These are phyloP conservation scores for Zopfochytrium polystomum DNA, from an alignment of 371 early-diverging fungal genomes.

Conservation along the genomic window DNA sequence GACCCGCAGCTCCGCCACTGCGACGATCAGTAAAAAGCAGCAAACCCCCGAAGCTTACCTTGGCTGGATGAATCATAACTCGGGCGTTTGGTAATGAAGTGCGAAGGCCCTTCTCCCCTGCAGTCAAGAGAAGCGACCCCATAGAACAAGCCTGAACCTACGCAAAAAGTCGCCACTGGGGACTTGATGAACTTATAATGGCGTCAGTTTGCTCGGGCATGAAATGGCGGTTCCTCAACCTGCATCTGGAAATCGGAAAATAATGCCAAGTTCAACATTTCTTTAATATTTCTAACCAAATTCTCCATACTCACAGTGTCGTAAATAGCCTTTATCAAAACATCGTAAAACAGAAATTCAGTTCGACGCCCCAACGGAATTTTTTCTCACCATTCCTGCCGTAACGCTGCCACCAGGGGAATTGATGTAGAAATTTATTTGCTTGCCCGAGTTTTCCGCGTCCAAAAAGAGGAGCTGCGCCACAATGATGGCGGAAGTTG, in stretches of 20 bases:
- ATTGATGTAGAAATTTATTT: slow-evolving; percentile 92
- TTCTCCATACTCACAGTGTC: slow-evolving; percentile 31
- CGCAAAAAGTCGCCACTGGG: slow-evolving; percentile 91
- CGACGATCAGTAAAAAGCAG: neutral
- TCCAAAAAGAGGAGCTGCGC: slow-evolving; percentile 95
- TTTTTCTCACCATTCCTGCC: slow-evolving; percentile 72
- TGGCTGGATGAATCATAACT: slow-evolving; percentile 97
- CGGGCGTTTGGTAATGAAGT: slow-evolving; percentile 87
- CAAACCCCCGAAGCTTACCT: slow-evolving; percentile 4
- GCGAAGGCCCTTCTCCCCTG: slow-evolving; percentile 83
- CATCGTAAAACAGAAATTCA: neutral
- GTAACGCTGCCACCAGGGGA: slow-evolving; percentile 94
- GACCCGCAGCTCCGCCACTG: slow-evolving; percentile 92
- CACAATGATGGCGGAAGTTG: slow-evolving; percentile 77
- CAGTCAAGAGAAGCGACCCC: slow-evolving; percentile 86
- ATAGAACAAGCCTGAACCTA: slow-evolving; percentile 97
- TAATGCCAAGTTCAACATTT: no score
- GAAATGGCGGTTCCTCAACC: slow-evolving; percentile 28
- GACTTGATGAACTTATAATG: slow-evolving; percentile 79
- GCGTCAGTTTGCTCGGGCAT: neutral
- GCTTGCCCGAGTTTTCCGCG: slow-evolving; percentile 89
- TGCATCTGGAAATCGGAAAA: slow-evolving; percentile 43
- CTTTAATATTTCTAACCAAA: no score
- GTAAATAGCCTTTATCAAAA: slow-evolving; percentile 36
- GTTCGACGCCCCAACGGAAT: neutral